Base-by-base conservation (phyloP, 2,329 filamentous ascomycete genomes). In the Myriosclerotinia duriaeana region DNA sequence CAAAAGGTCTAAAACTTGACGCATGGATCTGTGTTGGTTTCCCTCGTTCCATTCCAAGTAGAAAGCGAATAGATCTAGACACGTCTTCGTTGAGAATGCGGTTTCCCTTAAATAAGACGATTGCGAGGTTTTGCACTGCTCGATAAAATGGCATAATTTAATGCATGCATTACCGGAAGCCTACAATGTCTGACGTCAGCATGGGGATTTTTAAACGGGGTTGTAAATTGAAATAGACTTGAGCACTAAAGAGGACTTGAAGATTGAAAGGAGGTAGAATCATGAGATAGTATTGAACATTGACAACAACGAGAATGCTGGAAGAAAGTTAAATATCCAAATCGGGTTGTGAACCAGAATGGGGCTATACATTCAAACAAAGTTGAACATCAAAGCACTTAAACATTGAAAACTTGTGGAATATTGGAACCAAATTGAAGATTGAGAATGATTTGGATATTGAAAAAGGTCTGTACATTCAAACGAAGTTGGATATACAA, bases 1-100 rank as follows among this genome's bases (percentile, higher is more conserved):
- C 30, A 88, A 77, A 26, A 87, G 78, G 70, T 89, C 86, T 42
- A 89, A 79, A 5, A 88, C 82, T 67, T 88, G 80, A 69, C 83
- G 84, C 83, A 89, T 85, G 46, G 86, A 86, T 14, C 87, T 80
- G 71, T 88, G 84, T 68, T 86, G 84, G 72, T 89, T 86, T 66
- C 84, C 85, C 72, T 89, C 87, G 71, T 87, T 88, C 85, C 86
- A 89, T 72, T 88, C 86, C 61, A 89, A 79, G 73, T 86, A 89
- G 72, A 87, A 88, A 64, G 83, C 78, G 76, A 88, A 87, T 34
- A 89, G 77, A 63, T 78, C 78, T 61, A 82, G 70, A 26, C 79
- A 81, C 4, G 83, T 81, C 40, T 78, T 73, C 68, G 80, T 76
- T 14, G 81, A 82, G 68, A 85, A 87, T 1, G 83, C 83, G 79